Percentiles rank a stretch among this genome's conserved stretches.
phyloP scores from a whole-genome alignment of 441 rosid genomes.

The Erodium trifolium region DNA sequence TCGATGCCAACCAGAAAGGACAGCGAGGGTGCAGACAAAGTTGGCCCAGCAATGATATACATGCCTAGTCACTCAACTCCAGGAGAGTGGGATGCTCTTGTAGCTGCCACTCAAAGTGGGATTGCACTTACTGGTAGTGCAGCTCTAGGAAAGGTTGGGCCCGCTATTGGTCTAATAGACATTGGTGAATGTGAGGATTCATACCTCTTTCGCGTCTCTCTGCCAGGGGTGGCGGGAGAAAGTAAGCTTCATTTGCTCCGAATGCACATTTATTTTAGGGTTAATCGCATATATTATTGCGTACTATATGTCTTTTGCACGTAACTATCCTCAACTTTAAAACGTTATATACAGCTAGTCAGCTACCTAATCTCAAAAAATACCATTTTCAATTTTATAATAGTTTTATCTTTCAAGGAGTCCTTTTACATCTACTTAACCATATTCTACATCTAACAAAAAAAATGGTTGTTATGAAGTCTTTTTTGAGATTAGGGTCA shows the following conservation, averaged over 20 bases:
- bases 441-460: no score
- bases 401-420: no score
- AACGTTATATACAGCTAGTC: no score
- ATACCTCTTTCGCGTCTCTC: slow-evolving; percentile 55
- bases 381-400: no score
- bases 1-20: slow-evolving; percentile 17
- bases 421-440: no score
- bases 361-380: no score
- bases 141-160: slow-evolving; percentile 58
- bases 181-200: slow-evolving; percentile 55
- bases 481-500: no score
- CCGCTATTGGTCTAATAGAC: slow-evolving; percentile 43
- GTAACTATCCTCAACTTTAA: no score
- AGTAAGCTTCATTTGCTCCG: slow-evolving; percentile 37
- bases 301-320: no score
- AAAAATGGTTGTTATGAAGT: no score
- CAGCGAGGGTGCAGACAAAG: slow-evolving; percentile 22
- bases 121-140: slow-evolving; percentile 62
- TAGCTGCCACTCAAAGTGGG: slow-evolving; percentile 32
- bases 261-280: neutral
- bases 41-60: slow-evolving; percentile 31
- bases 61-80: slow-evolving; percentile 37
- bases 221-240: slow-evolving; percentile 75
- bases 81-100: slow-evolving; percentile 33
- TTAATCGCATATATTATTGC: no score